phyloP scores from a whole-genome alignment of 2,329 filamentous ascomycete species.

The Sporothrix luriei region DNA sequence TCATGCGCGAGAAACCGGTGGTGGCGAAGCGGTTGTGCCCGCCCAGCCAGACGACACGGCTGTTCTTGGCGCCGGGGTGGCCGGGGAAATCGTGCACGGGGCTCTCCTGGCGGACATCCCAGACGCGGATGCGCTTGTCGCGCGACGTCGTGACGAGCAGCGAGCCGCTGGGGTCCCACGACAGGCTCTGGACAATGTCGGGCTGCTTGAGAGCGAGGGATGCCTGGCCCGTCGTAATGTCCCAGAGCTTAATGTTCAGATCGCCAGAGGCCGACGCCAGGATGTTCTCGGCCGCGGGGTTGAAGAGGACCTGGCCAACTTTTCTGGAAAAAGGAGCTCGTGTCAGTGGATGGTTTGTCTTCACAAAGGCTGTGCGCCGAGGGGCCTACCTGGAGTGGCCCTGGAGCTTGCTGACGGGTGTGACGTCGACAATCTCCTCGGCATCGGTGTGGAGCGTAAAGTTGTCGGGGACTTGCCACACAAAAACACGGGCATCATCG shows the following conservation, averaged over 20 bases:
- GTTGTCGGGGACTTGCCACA: constrained; percentile 90
- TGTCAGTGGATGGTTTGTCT: background rate
- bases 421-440: constrained; percentile 80
- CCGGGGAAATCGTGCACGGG: constrained; percentile 81
- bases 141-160: constrained; percentile 89
- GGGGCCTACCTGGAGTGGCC: constrained; percentile 77
- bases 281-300: constrained; percentile 92
- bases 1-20: constrained; percentile 97
- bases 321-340: constrained; percentile 62
- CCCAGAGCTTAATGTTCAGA: constrained; percentile 94
- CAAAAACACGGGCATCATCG: constrained; percentile 94
- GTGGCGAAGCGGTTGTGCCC: constrained; percentile 95
- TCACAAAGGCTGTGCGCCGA: background rate
- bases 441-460: constrained; percentile 84
- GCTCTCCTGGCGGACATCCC: constrained; percentile 94
- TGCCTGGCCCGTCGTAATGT: constrained; percentile 75
- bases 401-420: constrained; percentile 76
- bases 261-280: constrained; percentile 94
- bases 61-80: constrained; percentile 95
- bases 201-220: constrained; percentile 78
- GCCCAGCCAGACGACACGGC: constrained; percentile 93
- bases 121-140: constrained; percentile 97
- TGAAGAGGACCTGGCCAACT: constrained; percentile 97
- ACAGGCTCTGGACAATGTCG: constrained; percentile 92
- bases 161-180: constrained; percentile 89